These are phyloP conservation scores for Dryas alaskensis DNA, from an alignment of 306 rosid species.

Conservation along the genomic window DNA sequence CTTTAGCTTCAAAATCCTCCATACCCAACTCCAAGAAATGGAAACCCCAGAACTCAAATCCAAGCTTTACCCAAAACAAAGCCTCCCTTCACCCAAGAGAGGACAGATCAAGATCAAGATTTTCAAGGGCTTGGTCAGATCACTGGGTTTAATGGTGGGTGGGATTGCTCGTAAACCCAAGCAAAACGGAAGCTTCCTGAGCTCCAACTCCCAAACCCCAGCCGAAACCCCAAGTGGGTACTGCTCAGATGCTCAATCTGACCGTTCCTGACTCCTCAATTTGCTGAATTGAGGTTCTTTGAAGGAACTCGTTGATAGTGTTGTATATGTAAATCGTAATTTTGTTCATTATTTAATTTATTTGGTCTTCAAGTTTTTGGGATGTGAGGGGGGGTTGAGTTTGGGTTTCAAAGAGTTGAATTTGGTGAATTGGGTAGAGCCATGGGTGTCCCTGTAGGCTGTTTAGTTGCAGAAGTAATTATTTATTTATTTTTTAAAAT, in stretches of 20 bases:
- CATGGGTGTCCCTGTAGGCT: neutral
- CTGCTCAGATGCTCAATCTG: neutral
- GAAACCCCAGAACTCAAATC: neutral
- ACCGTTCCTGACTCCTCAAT: constrained; percentile 4
- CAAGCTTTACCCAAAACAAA: neutral
- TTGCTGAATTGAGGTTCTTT: neutral
- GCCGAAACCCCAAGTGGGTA: constrained; percentile 19
- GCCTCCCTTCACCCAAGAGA: constrained; percentile 19
- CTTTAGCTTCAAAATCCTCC: neutral
- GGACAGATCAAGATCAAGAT: constrained; percentile 41
- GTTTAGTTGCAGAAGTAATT: neutral
- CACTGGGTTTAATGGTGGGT: constrained; percentile 8
- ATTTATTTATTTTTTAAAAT: too few species aligned
- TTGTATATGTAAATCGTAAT: neutral
- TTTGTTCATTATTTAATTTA: neutral
- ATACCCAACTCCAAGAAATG: constrained; percentile 12
- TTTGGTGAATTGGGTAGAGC: neutral
- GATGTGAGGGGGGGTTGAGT: neutral
- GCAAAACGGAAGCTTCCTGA: constrained; percentile 16
- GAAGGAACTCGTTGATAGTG: neutral
- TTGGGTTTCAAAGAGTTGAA: neutral
- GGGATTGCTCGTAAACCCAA: neutral
- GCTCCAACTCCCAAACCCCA: constrained; percentile 27
- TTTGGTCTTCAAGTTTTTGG: neutral
- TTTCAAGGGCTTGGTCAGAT: constrained; percentile 5